Evolutionary conservation across 805 yeast species (phyloP), one percentile per base, ranked within the genome.

Genomic region (Blastobotrys muscicola): DNA sequence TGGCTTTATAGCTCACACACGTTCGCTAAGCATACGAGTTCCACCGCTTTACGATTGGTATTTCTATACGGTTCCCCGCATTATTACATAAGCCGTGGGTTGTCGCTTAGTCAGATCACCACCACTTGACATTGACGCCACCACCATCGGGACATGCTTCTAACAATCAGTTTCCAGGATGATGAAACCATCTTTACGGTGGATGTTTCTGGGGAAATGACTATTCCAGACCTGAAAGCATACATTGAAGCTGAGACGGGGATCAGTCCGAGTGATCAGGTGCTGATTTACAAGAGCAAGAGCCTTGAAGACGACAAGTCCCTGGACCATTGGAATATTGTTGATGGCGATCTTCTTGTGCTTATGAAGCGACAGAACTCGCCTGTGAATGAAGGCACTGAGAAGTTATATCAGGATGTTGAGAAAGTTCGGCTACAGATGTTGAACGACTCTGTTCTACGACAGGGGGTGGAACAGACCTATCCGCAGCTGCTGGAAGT

Each of bases 191-290:
- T 78, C 8, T 59, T 72, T 43, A 60, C 64, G 2, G 70, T 84
- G 1, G 95, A 86, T 42, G 71, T 85, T 3, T 73, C 85, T 3
- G 74, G 66, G 1, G 82, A 80, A 10, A 71, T 86, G 68, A 58
- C 76, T 0, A 58, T 86, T 8, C 67, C 60, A 10, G 95, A 87
- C 58, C 71, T 89, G 50, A 70, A 75, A 46, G 94, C 90, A 0
- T 77, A 81, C 50, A 56, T 87, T 8, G 81, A 80, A 47, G 76
- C 81, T 1, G 95, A 85, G 55, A 72, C 86, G 7, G 71, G 67
- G 10, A 70, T 81, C 41, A 64, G 67, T 8, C 62, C 71, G 3
- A 53, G 57, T 0, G 53, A 62, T 11, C 83, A 81, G 55, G 59
- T 66, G n/a, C 52, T 85, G 38, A 57, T 66, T 15, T 67, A 66